Evolutionary conservation across 2,329 filamentous ascomycete species (phyloP), one percentile per base, ranked within the genome.

Genomic region (Xylariales sp.): DNA sequence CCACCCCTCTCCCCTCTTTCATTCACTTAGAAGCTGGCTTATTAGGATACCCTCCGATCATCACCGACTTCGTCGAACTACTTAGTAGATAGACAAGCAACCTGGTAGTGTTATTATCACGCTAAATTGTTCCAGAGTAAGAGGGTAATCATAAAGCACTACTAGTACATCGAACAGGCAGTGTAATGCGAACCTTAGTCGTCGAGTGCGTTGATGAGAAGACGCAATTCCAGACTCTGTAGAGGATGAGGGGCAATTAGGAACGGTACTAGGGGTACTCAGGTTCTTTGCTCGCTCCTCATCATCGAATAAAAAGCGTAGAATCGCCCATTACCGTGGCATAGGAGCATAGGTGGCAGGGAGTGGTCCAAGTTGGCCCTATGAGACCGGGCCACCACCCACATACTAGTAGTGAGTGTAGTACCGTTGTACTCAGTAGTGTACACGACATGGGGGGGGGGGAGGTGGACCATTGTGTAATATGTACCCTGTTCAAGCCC

Each of bases 281-380:
- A 64, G 68, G 65, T 76, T 71, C 12, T 12, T 75, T 73, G 71
- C 75, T 77, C 75, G 73, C 70, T 71, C 69, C 67, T 67, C 68
- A 69, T 68, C 62, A 70, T 72, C 76, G 74, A 78, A 78, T 78
- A 73, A 73, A 65, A 75, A 71, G 65, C 68, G 66, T 71, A 55
- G 71, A 72, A 71, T 64, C 70, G 64, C 56, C 71, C 72, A 71
- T 71, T 74, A 70, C 74, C 71, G 70, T 73, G 73, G 71, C 71
- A 74, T 70, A 69, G 73, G 73, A 72, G 71, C 71, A 74, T 70
- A 69, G 73, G 73, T 73, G 72, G 69, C 72, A 75, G 71, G 71
- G 67, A 74, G 74, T 76, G 75, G 72, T 65, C 72, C 73, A 59
- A 73, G 72, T 75, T 72, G 72, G 73, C 73, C 76, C 75, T 77